phyloP scores from a whole-genome alignment of 2,329 filamentous ascomycete genomes.

The Diplodia mutila region DNA sequence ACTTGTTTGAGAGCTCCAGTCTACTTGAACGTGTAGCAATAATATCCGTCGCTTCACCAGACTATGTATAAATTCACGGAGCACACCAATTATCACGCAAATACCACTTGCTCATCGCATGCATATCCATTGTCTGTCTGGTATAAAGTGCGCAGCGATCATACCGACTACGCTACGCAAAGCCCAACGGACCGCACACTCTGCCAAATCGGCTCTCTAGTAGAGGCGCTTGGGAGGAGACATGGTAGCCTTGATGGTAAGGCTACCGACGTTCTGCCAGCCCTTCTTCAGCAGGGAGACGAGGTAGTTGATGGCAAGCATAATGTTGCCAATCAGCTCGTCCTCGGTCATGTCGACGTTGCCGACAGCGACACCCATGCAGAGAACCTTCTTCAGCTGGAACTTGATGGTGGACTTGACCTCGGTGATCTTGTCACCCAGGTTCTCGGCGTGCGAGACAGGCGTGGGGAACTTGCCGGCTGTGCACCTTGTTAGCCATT shows the following conservation, averaged over 20 bases:
- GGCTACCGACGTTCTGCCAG: conserved; percentile 99
- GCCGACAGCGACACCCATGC: conserved; percentile 98
- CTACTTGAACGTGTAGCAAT: too few species aligned
- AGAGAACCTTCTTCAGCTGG: conserved; percentile 99
- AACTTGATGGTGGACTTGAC: conserved; percentile 99
- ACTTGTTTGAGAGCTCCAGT: too few species aligned
- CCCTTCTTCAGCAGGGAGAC: conserved; percentile 99
- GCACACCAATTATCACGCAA: neutral
- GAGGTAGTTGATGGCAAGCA: conserved; percentile 99
- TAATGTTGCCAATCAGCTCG: conserved; percentile 97
- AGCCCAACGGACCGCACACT: conserved; percentile 23
- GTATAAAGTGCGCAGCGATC: conserved; percentile 4
- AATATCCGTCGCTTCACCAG: too few species aligned
- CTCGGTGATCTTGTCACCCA: conserved; percentile 93
- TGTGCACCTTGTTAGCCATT: conserved; percentile 48
- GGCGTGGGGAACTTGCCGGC: conserved; percentile 99
- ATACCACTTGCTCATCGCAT: neutral
- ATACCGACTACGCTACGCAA: conserved; percentile 10
- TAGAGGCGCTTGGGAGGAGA: conserved; percentile 97
- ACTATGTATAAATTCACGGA: neutral
- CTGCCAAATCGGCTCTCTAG: conserved; percentile 59
- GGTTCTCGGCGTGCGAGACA: conserved; percentile 94
- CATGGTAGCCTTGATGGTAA: conserved; percentile 99
- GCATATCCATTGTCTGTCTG: conserved; percentile 20
- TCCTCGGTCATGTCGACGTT: conserved; percentile 98